phyloP scores from a whole-genome alignment of 2,329 filamentous ascomycete species.

The Arthrinium puccinioides region DNA sequence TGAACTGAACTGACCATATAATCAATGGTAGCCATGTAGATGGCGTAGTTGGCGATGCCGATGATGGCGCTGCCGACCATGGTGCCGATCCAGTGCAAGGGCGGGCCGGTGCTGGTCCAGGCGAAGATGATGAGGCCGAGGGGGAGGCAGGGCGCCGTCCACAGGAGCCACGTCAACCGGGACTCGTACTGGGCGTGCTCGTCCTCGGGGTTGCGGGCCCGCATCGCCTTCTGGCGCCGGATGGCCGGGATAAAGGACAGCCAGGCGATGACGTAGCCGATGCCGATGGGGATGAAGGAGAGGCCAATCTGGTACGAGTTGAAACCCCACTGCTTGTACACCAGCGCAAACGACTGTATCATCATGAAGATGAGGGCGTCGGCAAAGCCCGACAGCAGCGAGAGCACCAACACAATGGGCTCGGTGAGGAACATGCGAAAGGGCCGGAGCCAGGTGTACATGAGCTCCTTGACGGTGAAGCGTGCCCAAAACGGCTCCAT shows the following conservation, averaged over 20 bases:
- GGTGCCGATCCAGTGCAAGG: constrained; percentile 54
- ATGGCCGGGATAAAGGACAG: constrained; percentile 47
- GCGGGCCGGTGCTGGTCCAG: constrained; percentile 46
- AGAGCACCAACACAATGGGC: constrained; percentile 55
- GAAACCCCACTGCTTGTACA: constrained; percentile 56
- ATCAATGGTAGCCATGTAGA: constrained; percentile 58
- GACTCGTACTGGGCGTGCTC: constrained; percentile 56
- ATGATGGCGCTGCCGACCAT: constrained; percentile 55
- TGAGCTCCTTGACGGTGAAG: constrained; percentile 31
- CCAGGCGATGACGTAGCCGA: constrained; percentile 54
- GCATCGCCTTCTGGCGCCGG: constrained; percentile 32
- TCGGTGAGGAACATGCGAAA: constrained; percentile 60
- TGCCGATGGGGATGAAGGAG: constrained; percentile 36
- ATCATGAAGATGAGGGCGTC: constrained; percentile 63
- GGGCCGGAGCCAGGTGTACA: constrained; percentile 49
- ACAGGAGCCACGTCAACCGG: constrained; percentile 52
- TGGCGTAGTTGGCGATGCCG: constrained; percentile 53
- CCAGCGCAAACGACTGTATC: constrained; percentile 53
- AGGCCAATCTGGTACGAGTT: constrained; percentile 27
- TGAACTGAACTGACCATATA: constrained; percentile 51
- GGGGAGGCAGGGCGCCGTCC: constrained; percentile 48
- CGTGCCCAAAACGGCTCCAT: constrained; percentile 37
- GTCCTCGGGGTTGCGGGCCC: constrained; percentile 35
- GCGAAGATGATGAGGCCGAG: constrained; percentile 60
- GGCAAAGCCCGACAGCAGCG: constrained; percentile 54